These are phyloP conservation scores for Bolboschoenus planiculmis DNA, from an alignment of 176 grass and related monocot species.

Conservation along the genomic window DNA sequence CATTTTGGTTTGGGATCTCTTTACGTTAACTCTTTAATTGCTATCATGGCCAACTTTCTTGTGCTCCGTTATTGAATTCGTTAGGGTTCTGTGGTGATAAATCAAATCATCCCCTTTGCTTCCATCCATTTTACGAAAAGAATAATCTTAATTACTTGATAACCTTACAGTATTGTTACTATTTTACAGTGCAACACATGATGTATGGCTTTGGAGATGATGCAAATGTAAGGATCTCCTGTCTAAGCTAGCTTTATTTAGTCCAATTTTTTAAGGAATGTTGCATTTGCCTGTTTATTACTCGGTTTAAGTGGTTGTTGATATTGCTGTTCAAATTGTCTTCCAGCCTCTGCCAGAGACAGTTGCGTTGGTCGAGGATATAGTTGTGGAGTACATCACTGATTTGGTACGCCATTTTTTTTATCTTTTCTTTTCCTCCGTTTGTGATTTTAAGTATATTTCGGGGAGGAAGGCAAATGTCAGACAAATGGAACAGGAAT, in stretches of 20 bases:
- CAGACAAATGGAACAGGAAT: neutral
- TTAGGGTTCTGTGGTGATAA: neutral
- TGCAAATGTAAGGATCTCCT: conserved; percentile 55
- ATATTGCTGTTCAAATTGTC: neutral
- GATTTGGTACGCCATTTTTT: conserved; percentile 55
- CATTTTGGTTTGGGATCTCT: neutral
- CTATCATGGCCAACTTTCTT: neutral
- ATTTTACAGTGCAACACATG: conserved; percentile 86
- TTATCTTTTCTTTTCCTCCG: neutral
- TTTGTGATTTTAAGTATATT: neutral
- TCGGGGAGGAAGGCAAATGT: neutral
- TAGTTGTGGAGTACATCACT: conserved; percentile 90
- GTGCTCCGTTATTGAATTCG: neutral
- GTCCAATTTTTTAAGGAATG: neutral
- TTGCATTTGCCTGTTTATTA: neutral
- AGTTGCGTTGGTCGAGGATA: conserved; percentile 90
- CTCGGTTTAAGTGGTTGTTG: neutral
- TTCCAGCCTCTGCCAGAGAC: conserved; percentile 96
- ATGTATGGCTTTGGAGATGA: conserved; percentile 98
- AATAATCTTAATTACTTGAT: neutral
- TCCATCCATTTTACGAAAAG: neutral
- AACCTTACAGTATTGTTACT: neutral
- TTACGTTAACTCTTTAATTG: neutral
- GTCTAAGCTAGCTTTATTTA: neutral
- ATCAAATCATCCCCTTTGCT: neutral